Evolutionary conservation across 2,329 filamentous ascomycete species (phyloP), one percentile per base, ranked within the genome.

Genomic region (Zymoseptoria ardabiliae): DNA sequence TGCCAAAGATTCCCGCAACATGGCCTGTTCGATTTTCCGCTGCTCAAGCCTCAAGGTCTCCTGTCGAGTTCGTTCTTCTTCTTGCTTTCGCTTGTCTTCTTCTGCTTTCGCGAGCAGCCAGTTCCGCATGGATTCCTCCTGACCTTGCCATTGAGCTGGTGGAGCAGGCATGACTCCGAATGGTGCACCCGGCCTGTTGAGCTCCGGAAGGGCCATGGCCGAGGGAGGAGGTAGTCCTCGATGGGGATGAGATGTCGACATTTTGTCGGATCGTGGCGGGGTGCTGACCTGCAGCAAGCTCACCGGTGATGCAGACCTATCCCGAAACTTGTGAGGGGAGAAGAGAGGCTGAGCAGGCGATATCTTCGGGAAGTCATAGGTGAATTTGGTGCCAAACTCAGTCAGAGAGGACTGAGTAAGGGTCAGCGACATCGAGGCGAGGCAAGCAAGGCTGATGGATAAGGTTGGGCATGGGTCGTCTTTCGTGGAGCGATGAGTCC

Each of bases 31-130:
- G 59, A 81, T 78, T 59, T 77, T 77, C 56, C 79, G 77, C 64
- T 81, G 79, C 68, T 82, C 79, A 52, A 81, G 71, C 61, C 74
- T 71, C 53, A 79, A 69, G 19, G 72, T 73, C 66, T 81, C 79
- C 67, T 82, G 80, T 61, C 76, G 75, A 54, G 79, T 81, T 71
- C 74, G 78, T 64, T 81, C 79, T 67, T 81, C 79, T 68, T 82
- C 80, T 71, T 81, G 78, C 70, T 77, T 79, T 59, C 78, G 74
- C 70, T 75, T 78, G 61, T 82, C 79, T 68, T 82, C 80, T 64
- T 78, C 76, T 17, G 78, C 75, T 69, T 80, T 81, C 20, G 78
- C 77, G 10, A 72, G 70, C 21, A 81, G 71, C 78, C 79, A 81
- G 57, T 77, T 78, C 61, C 78, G 77, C 75, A 79, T 80, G 20